Percentiles rank a stretch among this genome's conserved stretches.
These are phyloP conservation scores for Misopates orontium DNA, from an alignment of 257 asterid species.

Conservation along the genomic window DNA sequence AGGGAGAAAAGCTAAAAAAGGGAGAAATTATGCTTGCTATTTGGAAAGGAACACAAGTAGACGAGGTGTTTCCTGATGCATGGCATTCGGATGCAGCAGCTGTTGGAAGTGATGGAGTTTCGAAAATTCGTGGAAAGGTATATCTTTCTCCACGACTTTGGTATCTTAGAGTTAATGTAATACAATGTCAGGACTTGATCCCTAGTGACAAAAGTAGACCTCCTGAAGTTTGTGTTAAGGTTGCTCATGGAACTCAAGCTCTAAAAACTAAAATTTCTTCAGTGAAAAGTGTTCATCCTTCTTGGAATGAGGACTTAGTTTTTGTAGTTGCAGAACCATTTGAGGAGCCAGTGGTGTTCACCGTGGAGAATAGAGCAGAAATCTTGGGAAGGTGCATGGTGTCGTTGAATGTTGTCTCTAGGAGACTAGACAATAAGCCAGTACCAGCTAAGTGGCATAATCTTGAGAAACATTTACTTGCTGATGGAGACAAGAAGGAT, in stretches of 20 bases:
- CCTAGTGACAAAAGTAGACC: constrained; percentile 51
- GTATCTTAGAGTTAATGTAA: constrained; percentile 76
- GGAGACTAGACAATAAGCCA: constrained; percentile 65
- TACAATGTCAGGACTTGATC: constrained; percentile 70
- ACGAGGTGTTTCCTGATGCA: constrained; percentile 79
- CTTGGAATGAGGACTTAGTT: constrained; percentile 81
- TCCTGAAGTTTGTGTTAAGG: constrained; percentile 62
- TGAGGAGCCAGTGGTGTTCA: constrained; percentile 64
- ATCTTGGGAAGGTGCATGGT: constrained; percentile 52
- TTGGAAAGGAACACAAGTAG: constrained; percentile 91
- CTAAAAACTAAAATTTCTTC: constrained; percentile 46
- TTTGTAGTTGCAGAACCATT: constrained; percentile 77
- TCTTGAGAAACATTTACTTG: constrained; percentile 56
- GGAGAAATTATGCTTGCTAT: constrained; percentile 86
- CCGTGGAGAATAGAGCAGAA: constrained; percentile 61
- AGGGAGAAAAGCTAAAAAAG: constrained; percentile 51
- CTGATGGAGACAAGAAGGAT: constrained; percentile 60
- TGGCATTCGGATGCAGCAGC: constrained; percentile 93
- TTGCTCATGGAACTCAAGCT: constrained; percentile 50
- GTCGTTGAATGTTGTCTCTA: constrained; percentile 36
- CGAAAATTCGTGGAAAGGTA: constrained; percentile 75
- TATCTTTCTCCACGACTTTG: constrained; percentile 81
- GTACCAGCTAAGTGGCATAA: constrained; percentile 72
- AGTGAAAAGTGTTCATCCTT: constrained; percentile 46
- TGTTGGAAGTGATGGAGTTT: constrained; percentile 49